Conservation (phyloP, 305 asterid genomes). For the Fraxinus nigra region DNA sequence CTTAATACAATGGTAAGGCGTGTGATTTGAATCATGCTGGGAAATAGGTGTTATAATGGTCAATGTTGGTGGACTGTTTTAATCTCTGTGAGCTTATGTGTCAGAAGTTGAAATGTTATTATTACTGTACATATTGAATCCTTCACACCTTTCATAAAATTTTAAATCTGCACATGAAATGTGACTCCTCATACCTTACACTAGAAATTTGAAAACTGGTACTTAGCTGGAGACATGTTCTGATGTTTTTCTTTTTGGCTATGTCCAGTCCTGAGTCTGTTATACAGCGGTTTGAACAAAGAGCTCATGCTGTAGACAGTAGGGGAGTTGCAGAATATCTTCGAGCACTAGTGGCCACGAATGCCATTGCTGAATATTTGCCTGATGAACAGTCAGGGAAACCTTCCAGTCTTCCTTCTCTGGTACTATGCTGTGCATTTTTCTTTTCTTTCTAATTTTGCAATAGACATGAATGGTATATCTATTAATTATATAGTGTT, state of each 20-base stretch:
- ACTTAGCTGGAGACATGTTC: slow-evolving; percentile 9
- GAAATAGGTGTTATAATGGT: neutral
- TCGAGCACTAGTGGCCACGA: slow-evolving; percentile 81
- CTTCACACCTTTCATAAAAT: neutral
- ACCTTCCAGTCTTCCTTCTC: slow-evolving; percentile 85
- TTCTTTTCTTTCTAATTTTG: neutral
- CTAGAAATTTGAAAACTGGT: neutral
- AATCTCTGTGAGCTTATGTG: neutral
- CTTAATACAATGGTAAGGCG: neutral
- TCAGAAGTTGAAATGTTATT: neutral
- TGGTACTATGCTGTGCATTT: slow-evolving; percentile 49
- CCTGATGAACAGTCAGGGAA: slow-evolving; percentile 93
- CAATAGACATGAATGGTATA: neutral
- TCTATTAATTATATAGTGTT: neutral
- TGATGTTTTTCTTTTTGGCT: slow-evolving; percentile 25
- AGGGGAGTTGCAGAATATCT: slow-evolving; percentile 88
- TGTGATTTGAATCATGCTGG: neutral
- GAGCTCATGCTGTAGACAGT: slow-evolving; percentile 84
- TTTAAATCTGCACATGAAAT: neutral
- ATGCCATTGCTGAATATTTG: slow-evolving; percentile 76
- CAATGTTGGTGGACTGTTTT: neutral
- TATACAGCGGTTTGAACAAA: slow-evolving; percentile 87
- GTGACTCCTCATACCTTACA: neutral
- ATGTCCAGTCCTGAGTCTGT: slow-evolving; percentile 83
- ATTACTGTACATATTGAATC: neutral